Conservation (phyloP, 176 grass and related monocot species). For the Melocanna baccifera region DNA sequence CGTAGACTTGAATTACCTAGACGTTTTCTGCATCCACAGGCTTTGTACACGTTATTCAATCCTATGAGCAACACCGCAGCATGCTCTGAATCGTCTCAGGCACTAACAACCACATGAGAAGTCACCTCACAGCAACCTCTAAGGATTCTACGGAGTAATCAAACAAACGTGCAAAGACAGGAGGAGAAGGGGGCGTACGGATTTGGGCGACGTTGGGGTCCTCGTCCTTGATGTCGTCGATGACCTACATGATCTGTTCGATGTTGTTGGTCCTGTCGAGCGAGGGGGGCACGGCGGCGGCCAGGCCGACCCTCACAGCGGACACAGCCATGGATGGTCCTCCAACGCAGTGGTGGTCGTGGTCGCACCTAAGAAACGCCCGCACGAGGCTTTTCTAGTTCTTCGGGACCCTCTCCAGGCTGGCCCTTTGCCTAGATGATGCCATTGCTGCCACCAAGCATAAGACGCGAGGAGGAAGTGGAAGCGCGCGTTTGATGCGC, state of each 20-base stretch:
- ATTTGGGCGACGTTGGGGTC: constrained; percentile 83
- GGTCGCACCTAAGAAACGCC: constrained; percentile 54
- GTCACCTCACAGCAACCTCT: background rate
- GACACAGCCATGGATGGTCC: constrained; percentile 16
- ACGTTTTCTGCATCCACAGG: background rate
- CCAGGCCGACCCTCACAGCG: constrained; percentile 22
- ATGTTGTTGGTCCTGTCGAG: constrained; percentile 68
- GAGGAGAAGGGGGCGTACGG: constrained; percentile 23
- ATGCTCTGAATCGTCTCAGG: background rate
- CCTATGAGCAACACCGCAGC: background rate
- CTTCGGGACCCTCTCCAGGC: constrained; percentile 39
- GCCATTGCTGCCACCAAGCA: constrained; percentile 7
- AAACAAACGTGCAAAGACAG: background rate
- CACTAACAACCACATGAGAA: background rate
- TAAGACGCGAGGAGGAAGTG: too few species aligned
- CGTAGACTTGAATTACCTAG: background rate
- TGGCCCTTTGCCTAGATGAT: constrained; percentile 39
- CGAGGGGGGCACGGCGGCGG: constrained; percentile 59
- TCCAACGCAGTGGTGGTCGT: constrained; percentile 28
- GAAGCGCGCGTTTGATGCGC: too few species aligned
- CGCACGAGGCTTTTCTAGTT: constrained; percentile 90
- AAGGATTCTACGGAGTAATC: too few species aligned
- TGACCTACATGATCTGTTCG: constrained; percentile 81
- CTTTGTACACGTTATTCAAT: background rate
- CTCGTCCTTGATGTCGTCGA: constrained; percentile 75